Base-by-base conservation (phyloP, 148 eudicot genomes). In the Simmondsia chinensis region DNA sequence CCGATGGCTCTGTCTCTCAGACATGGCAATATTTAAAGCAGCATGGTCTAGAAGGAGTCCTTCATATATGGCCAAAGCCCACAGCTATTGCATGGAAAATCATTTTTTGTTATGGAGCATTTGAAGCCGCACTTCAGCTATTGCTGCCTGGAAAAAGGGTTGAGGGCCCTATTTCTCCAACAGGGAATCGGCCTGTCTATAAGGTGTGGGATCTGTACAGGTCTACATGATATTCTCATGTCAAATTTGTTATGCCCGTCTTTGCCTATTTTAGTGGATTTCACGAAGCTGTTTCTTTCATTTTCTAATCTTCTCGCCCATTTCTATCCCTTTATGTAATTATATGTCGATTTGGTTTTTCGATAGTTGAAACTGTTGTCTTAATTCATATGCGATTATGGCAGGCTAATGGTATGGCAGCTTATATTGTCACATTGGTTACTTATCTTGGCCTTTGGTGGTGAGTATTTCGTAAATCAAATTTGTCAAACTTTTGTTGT, bases 361-460 rank as follows among this genome's bases (percentile, higher is more conserved):
- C 20, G 31, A 36, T 9, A 7, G 2, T 39, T 43, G 41, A 39
- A 43, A 33, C 49, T 6, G 18, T 29, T 4, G 11, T 39, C 31
- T 40, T 40, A 25, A 9, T 45, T 35, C n/a, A n/a, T 36, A 27
- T 37, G 31, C 29, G 8, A 23, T 41, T 36, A 11, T 59, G 66
- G 66, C 78, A 89, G 97, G 97, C 93, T 11, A 89, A 89, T 72
- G 95, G 97, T 40, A 46, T 89, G 65, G 65, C 70, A 45, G 93
- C 95, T 25, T 89, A 84, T 59, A 40, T 63, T 26, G 87, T 89
- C 54, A 84, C 95, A 43, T 57, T 89, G 67, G 54, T 66, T 56
- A 84, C 95, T 39, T 89, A 89, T 64, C 43, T 84, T 50, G 54
- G 76, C 50, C 80, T 89, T 57, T 89, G 97, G 97, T 89, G 97